These are phyloP conservation scores for Crithidia mellificae DNA, from an alignment of 208 protist species.

Conservation along the genomic window DNA sequence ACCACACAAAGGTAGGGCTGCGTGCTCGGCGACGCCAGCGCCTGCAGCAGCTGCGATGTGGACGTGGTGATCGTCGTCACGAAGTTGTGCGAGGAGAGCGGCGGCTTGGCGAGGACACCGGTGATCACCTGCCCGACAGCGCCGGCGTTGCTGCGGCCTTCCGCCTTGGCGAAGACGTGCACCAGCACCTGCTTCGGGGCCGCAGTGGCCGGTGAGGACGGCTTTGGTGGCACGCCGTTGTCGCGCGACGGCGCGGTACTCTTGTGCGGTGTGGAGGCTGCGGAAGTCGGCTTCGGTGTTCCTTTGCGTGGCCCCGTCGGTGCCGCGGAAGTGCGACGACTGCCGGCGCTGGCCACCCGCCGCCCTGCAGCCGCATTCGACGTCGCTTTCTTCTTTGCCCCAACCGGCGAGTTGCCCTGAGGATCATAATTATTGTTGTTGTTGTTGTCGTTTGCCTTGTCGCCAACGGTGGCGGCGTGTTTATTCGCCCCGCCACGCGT, in stretches of 20 bases:
- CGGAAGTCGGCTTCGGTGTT: background rate
- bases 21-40: slow-evolving; percentile 16
- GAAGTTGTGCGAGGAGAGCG: slow-evolving; percentile 48
- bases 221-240: background rate
- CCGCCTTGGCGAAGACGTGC: slow-evolving; percentile 43
- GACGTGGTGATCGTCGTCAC: slow-evolving; percentile 43
- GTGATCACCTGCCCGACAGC: slow-evolving; percentile 46
- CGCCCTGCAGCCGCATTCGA: background rate
- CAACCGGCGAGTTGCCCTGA: background rate
- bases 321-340: background rate
- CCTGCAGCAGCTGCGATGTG: slow-evolving; percentile 37
- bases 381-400: background rate
- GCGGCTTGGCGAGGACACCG: slow-evolving; percentile 39
- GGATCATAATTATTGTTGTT: no score
- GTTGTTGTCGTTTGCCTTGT: background rate
- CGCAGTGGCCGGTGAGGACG: background rate
- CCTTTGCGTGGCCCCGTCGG: slow-evolving; percentile 5
- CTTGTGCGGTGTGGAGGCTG: slow-evolving; percentile 2
- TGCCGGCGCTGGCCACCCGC: slow-evolving; percentile 3
- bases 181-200: slow-evolving; percentile 38
- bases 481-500: background rate
- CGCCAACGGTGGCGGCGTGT: background rate
- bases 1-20: slow-evolving; percentile 41
- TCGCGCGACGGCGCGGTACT: background rate
- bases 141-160: slow-evolving; percentile 15